Evolutionary conservation across 2,329 filamentous ascomycete species (phyloP).

Genomic region (Epichloe baconii): DNA sequence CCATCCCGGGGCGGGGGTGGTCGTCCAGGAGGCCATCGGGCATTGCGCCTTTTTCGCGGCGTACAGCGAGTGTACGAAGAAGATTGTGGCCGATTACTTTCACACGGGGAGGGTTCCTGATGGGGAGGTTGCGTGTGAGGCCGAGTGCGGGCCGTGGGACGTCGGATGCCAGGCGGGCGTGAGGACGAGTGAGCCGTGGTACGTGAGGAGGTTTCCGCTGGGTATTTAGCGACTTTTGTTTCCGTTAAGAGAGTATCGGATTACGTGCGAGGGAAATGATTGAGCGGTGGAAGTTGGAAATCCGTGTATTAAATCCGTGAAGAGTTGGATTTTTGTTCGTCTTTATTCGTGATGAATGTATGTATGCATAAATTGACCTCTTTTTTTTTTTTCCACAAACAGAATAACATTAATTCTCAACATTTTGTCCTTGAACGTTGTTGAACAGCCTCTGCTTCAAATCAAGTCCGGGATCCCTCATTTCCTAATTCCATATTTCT

Average conservation of each 20-base stretch:
- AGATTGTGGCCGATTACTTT: slow-evolving; percentile 10
- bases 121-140: slow-evolving; percentile 9
- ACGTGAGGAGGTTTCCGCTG: slow-evolving; percentile 2
- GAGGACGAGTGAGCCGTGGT: background rate
- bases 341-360: no score
- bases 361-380: no score
- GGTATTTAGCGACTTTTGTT: background rate
- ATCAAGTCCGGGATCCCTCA: no score
- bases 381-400: no score
- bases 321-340: no score
- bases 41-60: slow-evolving; percentile 7
- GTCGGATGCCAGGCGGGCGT: background rate
- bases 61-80: slow-evolving; percentile 9
- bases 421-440: no score
- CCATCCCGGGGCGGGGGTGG: slow-evolving; percentile 12
- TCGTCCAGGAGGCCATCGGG: slow-evolving; percentile 12
- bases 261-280: background rate
- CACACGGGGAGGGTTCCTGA: slow-evolving; percentile 10
- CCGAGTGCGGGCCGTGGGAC: slow-evolving; percentile 11
- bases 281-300: no score
- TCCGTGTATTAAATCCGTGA: no score
- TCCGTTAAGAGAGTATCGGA: background rate
- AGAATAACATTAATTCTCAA: no score
- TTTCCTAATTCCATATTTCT: no score
- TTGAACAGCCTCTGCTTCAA: no score